Evolutionary conservation across 192 early-diverging fungal species (phyloP), one percentile per base, ranked within the genome.

Genomic region (Gaertneriomyces semiglobifer): DNA sequence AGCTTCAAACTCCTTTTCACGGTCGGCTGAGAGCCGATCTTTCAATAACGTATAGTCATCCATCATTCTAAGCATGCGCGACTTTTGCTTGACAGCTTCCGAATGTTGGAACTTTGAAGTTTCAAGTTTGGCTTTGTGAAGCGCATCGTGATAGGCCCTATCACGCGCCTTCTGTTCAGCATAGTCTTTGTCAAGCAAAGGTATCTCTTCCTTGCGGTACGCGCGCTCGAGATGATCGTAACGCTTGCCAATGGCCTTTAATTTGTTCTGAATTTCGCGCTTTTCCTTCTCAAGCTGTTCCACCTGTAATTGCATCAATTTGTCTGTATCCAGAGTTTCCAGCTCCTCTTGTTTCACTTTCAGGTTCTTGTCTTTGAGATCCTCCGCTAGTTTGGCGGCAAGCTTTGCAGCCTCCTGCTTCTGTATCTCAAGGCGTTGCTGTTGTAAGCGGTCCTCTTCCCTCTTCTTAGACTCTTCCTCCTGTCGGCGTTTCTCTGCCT

Each of bases 191-290:
- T 86, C 87, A 48, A 98, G 84, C 39, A 96, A 78, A 50, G 95
- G 89, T 68, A 90, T 88, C 81, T 99, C 97, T 60, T 87, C 86
- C 73, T 88, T 84, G 66, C 96, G 91, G 81, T 80, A 90, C 12
- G 96, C 97, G 72, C 97, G 92, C 78, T 95, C 94, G 14, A 87
- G 81, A 72, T 95, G 92, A 77, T 99, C 97, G 38, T 89, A 62
- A 64, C 87, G 84, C 75, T 94, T 94, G 58, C 79, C 78, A 62
- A 90, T 79, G 14, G 78, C 54, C 77, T 87, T 88, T 65, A 92
- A 80, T 67, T 92, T 90, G 56, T 81, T 77, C 66, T 86, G 83
- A 70, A 90, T 79, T 70, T 94, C 94, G 16, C 70, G 57, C 78
- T 90, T 88, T 74, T 95, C 93, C 74, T 94, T 90, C 77, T 99